Evolutionary conservation across 2,329 filamentous ascomycete genomes (phyloP).

Genomic region (Calycina herbarum): DNA sequence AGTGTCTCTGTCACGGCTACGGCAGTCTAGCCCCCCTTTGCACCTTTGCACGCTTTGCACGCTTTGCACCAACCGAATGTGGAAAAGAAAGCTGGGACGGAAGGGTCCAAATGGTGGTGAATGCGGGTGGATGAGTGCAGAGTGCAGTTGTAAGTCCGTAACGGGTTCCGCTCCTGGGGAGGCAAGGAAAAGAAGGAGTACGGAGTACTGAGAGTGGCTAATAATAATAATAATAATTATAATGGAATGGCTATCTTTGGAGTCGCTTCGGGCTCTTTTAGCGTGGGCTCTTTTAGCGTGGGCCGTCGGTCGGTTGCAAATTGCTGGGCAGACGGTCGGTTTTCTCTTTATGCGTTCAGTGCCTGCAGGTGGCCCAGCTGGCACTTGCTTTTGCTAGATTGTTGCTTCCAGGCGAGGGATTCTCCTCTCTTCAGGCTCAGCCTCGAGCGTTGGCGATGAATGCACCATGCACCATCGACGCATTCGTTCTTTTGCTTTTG

Average conservation of each 20-base stretch:
- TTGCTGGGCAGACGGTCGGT: no score
- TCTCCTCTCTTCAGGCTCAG: neutral
- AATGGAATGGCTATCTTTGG: neutral
- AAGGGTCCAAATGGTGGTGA: neutral
- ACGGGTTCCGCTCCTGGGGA: neutral
- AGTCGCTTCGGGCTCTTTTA: neutral
- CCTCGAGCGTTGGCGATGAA: neutral
- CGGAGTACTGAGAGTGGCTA: neutral
- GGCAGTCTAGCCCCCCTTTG: neutral
- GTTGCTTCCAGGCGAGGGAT: neutral
- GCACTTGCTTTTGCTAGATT: no score
- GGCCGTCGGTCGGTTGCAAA: neutral
- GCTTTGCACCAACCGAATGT: neutral
- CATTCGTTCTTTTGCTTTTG: neutral
- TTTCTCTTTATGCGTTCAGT: no score
- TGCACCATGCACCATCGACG: conserved; percentile 1
- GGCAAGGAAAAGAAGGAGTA: neutral
- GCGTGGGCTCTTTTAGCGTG: neutral
- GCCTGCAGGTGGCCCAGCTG: no score
- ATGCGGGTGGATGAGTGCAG: neutral
- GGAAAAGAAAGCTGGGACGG: neutral
- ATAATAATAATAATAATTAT: no score
- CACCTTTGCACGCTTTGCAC: neutral
- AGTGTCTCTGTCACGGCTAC: neutral
- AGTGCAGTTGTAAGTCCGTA: no score